Percentiles rank a stretch among this genome's conserved stretches.
Conservation (phyloP, 345 rosid species). For the Eutrema heterophyllum region DNA sequence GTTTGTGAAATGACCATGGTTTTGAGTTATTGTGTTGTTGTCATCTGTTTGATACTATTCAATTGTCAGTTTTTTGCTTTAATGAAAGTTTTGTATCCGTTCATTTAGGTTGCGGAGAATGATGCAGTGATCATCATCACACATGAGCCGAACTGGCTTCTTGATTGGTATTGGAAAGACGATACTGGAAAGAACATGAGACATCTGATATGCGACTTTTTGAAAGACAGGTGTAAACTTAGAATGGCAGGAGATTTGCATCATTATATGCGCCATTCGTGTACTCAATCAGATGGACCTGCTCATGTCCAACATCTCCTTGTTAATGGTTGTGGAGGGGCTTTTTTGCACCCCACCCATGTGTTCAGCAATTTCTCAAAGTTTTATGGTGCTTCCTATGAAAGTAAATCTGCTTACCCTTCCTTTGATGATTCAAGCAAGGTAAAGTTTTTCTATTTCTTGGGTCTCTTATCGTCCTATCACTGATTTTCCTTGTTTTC, state of each 20-base stretch:
- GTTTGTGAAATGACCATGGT: not conserved
- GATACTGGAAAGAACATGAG: slow-evolving; percentile 68
- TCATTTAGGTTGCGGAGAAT: slow-evolving; percentile 59
- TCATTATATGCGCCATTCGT: slow-evolving; percentile 91
- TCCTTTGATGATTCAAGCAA: slow-evolving; percentile 84
- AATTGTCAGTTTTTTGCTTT: not conserved
- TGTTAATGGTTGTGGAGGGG: slow-evolving; percentile 94
- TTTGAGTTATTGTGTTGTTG: too few species aligned
- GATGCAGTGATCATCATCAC: slow-evolving; percentile 82
- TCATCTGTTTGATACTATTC: not conserved
- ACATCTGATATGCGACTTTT: slow-evolving; percentile 63
- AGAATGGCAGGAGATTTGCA: slow-evolving; percentile 93
- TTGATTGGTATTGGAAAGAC: slow-evolving; percentile 80
- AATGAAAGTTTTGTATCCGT: not conserved
- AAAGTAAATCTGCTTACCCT: slow-evolving; percentile 80
- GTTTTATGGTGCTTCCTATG: slow-evolving; percentile 52
- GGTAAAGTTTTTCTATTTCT: slow-evolving; percentile 38
- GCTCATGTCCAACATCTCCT: slow-evolving; percentile 72
- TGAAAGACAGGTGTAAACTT: slow-evolving; percentile 83
- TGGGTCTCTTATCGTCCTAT: not conserved
- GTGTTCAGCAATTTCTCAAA: slow-evolving; percentile 63
- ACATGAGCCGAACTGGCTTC: slow-evolving; percentile 93
- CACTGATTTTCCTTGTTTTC: not conserved
- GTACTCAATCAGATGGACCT: slow-evolving; percentile 61
- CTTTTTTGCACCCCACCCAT: slow-evolving; percentile 92